These are phyloP conservation scores for Hygrophorus russula DNA, from an alignment of 768 basidiomycete species.

Conservation along the genomic window DNA sequence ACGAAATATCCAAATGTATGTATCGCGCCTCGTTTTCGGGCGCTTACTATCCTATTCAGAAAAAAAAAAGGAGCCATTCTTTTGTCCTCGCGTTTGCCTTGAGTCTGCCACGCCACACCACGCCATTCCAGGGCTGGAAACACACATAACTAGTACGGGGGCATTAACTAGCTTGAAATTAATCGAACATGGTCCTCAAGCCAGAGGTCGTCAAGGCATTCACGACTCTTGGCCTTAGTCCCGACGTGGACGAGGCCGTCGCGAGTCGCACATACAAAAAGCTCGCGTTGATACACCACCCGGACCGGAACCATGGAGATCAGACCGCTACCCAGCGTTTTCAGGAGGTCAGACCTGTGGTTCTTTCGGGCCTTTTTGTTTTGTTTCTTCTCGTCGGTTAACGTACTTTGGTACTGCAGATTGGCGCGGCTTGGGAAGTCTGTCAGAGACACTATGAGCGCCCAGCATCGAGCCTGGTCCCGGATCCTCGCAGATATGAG, in stretches of 20 bases:
- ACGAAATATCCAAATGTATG: no score
- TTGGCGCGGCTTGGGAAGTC: slow-evolving; percentile 25
- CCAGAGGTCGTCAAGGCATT: slow-evolving; percentile 20
- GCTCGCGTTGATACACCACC: slow-evolving; percentile 21
- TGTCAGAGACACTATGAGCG: slow-evolving; percentile 24
- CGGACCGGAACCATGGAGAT: slow-evolving; percentile 23
- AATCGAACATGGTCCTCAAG: slow-evolving; percentile 14
- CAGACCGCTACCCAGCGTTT: slow-evolving; percentile 21
- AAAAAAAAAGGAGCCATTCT: no score
- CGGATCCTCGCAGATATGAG: slow-evolving; percentile 1
- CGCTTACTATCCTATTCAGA: no score
- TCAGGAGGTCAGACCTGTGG: slow-evolving; percentile 16
- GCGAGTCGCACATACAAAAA: slow-evolving; percentile 21
- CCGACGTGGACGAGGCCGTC: slow-evolving; percentile 13
- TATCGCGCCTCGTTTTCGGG: no score
- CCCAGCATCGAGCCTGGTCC: slow-evolving; percentile 17
- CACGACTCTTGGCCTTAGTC: slow-evolving; percentile 14
- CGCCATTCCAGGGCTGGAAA: no score
- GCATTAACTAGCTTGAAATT: no score
- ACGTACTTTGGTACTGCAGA: slow-evolving; percentile 9
- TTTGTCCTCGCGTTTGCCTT: no score
- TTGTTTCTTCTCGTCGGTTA: slow-evolving; percentile 5
- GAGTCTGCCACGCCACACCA: no score
- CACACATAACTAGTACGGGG: no score
- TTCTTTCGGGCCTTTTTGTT: slow-evolving; percentile 1